These are phyloP conservation scores for Hordeum vulgare DNA, from an alignment of 176 grass and related monocot species.

Conservation along the genomic window DNA sequence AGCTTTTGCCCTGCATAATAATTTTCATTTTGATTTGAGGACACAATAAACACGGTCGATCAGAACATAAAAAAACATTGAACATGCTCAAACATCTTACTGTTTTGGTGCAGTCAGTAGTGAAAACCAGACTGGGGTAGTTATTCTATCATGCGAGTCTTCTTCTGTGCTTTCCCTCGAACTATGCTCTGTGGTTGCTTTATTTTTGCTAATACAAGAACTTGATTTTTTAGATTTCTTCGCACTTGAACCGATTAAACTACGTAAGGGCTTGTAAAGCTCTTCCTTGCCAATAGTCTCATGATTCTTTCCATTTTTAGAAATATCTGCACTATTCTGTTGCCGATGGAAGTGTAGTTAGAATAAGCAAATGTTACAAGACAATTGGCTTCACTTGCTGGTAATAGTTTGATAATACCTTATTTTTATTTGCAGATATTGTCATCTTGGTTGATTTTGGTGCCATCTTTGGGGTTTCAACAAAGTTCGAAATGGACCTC, in stretches of 20 bases:
- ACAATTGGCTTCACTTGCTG: slow-evolving; percentile 3
- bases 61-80: slow-evolving; percentile 4
- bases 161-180: slow-evolving; percentile 24
- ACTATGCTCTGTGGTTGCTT: slow-evolving; percentile 19
- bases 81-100: slow-evolving; percentile 40
- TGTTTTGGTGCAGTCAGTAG: slow-evolving; percentile 58
- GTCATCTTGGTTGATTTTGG: slow-evolving; percentile 33
- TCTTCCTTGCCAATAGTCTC: slow-evolving; percentile 48
- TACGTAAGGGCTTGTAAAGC: slow-evolving; percentile 54
- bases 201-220: not conserved
- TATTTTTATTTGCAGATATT: slow-evolving; percentile 41
- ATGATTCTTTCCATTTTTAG: slow-evolving; percentile 41
- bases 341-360: slow-evolving; percentile 28
- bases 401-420: slow-evolving; percentile 40
- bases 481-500: slow-evolving; percentile 90
- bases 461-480: slow-evolving; percentile 45
- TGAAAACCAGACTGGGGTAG: slow-evolving; percentile 71
- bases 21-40: slow-evolving; percentile 14
- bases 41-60: not conserved
- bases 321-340: slow-evolving; percentile 54
- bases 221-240: slow-evolving; percentile 28
- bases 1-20: slow-evolving; percentile 70
- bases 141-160: slow-evolving; percentile 30
- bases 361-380: slow-evolving; percentile 10
- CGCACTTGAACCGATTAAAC: slow-evolving; percentile 39